Percentiles rank a stretch among this genome's conserved stretches.
These are phyloP conservation scores for Tolypocladium amazonense DNA, from an alignment of 2,329 filamentous ascomycete genomes.

Conservation along the genomic window DNA sequence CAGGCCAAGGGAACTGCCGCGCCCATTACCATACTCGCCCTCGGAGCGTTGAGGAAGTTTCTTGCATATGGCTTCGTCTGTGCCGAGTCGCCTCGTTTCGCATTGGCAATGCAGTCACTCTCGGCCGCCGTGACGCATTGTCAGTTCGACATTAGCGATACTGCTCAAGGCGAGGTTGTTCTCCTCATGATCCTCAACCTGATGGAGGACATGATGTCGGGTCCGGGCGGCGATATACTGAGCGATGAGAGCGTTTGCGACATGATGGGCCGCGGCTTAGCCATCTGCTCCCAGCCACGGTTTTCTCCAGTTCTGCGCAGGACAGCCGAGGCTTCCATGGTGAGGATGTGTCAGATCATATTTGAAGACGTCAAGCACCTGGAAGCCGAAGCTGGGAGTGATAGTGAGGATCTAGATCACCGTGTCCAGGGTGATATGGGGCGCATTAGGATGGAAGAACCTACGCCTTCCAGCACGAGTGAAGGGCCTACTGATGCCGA, in stretches of 20 bases:
- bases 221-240: conserved; percentile 83
- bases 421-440: conserved; percentile 59
- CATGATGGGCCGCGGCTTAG: conserved; percentile 97
- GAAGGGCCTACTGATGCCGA: conserved; percentile 2
- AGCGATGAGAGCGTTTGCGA: conserved; percentile 97
- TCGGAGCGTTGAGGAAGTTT: conserved; percentile 93
- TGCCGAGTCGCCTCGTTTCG: conserved; percentile 72
- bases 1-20: conserved; percentile 93
- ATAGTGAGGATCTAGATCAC: conserved; percentile 54
- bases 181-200: conserved; percentile 87
- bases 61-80: conserved; percentile 89
- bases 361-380: conserved; percentile 87
- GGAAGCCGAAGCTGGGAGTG: conserved; percentile 62
- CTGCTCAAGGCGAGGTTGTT: conserved; percentile 89
- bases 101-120: conserved; percentile 86
- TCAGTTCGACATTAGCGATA: conserved; percentile 93
- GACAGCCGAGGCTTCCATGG: conserved; percentile 93
- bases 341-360: conserved; percentile 98
- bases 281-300: conserved; percentile 90
- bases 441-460: conserved; percentile 70
- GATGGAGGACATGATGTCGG: conserved; percentile 97
- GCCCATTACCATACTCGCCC: conserved; percentile 86
- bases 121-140: conserved; percentile 96
- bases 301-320: conserved; percentile 83
- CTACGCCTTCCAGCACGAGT: conserved; percentile 2